Percentiles rank a stretch among this genome's conserved stretches.
Evolutionary conservation across 305 asterid genomes (phyloP).

Genomic region (Withania somnifera): DNA sequence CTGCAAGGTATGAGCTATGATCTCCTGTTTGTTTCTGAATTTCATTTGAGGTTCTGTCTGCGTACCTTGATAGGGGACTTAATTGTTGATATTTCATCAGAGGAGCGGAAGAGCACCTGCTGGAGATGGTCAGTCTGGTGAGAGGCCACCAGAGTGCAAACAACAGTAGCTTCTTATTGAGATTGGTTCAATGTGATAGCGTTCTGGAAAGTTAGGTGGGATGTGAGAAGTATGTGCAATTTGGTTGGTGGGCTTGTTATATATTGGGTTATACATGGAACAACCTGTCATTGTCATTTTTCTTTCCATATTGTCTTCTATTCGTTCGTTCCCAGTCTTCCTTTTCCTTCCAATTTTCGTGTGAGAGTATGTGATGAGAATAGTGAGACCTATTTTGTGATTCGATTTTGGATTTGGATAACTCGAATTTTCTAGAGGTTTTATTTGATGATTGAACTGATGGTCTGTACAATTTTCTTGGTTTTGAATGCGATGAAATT

Average conservation of each 20-base stretch:
- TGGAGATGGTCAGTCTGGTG: constrained; percentile 32
- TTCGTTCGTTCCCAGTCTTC: not conserved
- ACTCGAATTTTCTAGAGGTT: not conserved
- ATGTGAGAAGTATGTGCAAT: not conserved
- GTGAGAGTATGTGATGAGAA: not conserved
- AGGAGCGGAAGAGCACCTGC: constrained; percentile 13
- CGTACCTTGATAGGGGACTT: not conserved
- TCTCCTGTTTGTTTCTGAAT: not conserved
- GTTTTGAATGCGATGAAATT: not conserved
- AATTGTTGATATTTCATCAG: constrained; percentile 14
- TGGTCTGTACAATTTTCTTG: not conserved
- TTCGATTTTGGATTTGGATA: not conserved
- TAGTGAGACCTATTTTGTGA: not conserved
- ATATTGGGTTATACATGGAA: not conserved
- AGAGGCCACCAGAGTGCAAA: constrained; percentile 47
- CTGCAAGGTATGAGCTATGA: constrained; percentile 5
- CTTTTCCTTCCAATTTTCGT: not conserved
- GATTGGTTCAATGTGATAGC: not conserved
- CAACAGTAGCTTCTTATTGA: constrained; percentile 23
- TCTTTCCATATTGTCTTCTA: not conserved
- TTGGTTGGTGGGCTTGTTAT: not conserved
- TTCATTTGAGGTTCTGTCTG: not conserved
- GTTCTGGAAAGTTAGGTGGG: not conserved
- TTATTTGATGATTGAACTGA: too few species aligned
- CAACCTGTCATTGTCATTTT: not conserved